Conservation (phyloP, 1,139 yeast genomes). For the Yamadazyma blattariae region DNA sequence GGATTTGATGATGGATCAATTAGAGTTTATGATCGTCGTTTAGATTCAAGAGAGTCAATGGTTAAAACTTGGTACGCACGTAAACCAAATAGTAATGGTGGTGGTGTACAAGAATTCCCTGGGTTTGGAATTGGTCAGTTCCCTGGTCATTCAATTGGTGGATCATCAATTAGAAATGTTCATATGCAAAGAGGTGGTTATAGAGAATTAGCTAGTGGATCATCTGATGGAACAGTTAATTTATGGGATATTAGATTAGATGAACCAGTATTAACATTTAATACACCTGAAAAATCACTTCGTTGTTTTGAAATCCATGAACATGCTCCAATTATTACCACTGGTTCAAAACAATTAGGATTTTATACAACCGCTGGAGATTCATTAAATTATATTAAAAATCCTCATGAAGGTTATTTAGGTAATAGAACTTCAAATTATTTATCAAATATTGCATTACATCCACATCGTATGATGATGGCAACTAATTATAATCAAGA, state of each 20-base stretch:
- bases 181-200: slow-evolving; percentile 98
- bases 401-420: slow-evolving; percentile 48
- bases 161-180: slow-evolving; percentile 62
- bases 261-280: slow-evolving; percentile 67
- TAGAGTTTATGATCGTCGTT: slow-evolving; percentile 85
- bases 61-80: slow-evolving; percentile 67
- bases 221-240: slow-evolving; percentile 78
- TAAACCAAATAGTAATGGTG: background rate
- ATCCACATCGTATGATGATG: slow-evolving; percentile 92
- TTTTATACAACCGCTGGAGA: slow-evolving; percentile 89
- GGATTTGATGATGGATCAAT: slow-evolving; percentile 94
- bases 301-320: slow-evolving; percentile 84
- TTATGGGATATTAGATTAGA: slow-evolving; percentile 85
- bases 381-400: slow-evolving; percentile 58
- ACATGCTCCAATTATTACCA: slow-evolving; percentile 90
- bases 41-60: slow-evolving; percentile 84
- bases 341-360: slow-evolving; percentile 80
- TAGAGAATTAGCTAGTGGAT: slow-evolving; percentile 83
- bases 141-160: slow-evolving; percentile 26
- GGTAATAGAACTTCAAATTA: slow-evolving; percentile 48
- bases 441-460: slow-evolving; percentile 69
- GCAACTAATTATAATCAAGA: slow-evolving; percentile 86
- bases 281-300: slow-evolving; percentile 58
- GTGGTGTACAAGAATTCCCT: slow-evolving; percentile 6
- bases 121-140: slow-evolving; percentile 8